These are phyloP conservation scores for Niveomyces coronatus DNA, from an alignment of 2,329 filamentous ascomycete genomes.

Conservation along the genomic window DNA sequence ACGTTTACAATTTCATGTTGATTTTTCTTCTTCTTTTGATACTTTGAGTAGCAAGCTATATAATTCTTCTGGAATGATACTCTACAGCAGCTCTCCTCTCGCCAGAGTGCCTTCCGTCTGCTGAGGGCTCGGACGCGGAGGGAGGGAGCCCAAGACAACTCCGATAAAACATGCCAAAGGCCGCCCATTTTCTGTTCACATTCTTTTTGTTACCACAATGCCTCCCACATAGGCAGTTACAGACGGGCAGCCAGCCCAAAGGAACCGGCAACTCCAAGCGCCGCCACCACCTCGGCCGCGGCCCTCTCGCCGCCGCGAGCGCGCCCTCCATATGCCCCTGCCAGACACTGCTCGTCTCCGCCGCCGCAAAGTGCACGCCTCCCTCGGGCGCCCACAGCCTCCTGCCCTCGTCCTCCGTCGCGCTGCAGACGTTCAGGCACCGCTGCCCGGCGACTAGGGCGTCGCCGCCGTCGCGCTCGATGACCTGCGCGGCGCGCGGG, in stretches of 20 bases:
- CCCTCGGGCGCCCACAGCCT: slow-evolving; percentile 12
- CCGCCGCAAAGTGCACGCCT: slow-evolving; percentile 14
- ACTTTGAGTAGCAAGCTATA: no score
- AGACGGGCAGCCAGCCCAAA: slow-evolving; percentile 1
- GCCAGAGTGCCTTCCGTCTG: no score
- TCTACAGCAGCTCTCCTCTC: no score
- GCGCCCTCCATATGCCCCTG: slow-evolving; percentile 16
- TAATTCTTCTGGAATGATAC: no score
- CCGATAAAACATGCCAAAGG: no score
- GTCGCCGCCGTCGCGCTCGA: slow-evolving; percentile 6
- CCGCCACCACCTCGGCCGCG: slow-evolving; percentile 11
- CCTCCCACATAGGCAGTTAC: no score
- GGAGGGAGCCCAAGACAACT: no score
- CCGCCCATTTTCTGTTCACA: neutral
- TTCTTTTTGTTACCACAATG: no score
- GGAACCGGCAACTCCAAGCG: neutral
- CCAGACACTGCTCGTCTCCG: slow-evolving; percentile 15
- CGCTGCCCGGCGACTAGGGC: slow-evolving; percentile 4
- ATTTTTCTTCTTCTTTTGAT: no score
- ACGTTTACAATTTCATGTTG: no score
- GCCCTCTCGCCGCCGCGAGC: slow-evolving; percentile 13
- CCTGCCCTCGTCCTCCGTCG: slow-evolving; percentile 7
- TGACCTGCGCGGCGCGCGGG: slow-evolving; percentile 10
- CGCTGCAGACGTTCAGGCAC: slow-evolving; percentile 11
- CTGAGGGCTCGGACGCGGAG: no score